Percentiles rank a stretch among this genome's conserved stretches.
These are phyloP conservation scores for Oenanthe javanica DNA, from an alignment of 140 eudicot species.

Conservation along the genomic window DNA sequence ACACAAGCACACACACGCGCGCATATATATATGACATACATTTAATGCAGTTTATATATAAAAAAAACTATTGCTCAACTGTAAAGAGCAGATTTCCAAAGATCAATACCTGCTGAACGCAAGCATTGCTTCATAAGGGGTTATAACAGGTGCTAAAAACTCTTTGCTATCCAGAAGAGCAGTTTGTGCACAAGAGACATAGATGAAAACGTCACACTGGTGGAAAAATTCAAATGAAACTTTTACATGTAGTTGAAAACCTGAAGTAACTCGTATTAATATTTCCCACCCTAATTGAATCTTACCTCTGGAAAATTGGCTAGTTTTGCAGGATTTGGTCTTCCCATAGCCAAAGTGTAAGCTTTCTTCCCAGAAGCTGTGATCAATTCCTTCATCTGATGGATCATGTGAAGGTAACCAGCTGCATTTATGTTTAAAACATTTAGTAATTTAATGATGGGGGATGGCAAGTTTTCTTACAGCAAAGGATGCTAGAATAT, in stretches of 20 bases:
- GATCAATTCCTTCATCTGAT: constrained; percentile 75
- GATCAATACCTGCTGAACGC: constrained; percentile 69
- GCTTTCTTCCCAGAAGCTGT: constrained; percentile 82
- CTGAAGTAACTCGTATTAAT: background rate
- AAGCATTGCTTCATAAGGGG: constrained; percentile 90
- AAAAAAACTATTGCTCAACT: background rate
- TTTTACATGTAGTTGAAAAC: background rate
- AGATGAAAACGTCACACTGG: constrained; percentile 94
- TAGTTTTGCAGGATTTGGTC: constrained; percentile 94
- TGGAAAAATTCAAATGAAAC: background rate
- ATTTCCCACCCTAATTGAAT: background rate
- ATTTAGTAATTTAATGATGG: background rate
- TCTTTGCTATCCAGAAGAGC: constrained; percentile 98
- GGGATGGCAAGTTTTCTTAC: no score
- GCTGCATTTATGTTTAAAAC: constrained; percentile 46
- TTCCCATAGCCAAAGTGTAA: constrained; percentile 82
- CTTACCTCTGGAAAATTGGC: constrained; percentile 96
- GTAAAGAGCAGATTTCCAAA: background rate
- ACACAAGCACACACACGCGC: constrained; percentile 32
- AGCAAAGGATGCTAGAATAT: no score
- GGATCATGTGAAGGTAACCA: constrained; percentile 80
- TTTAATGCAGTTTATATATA: background rate
- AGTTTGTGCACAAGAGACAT: constrained; percentile 92
- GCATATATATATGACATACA: background rate
- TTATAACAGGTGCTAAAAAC: constrained; percentile 87